Base-by-base conservation (phyloP, 768 basidiomycete genomes). In the Suillus paluster region DNA sequence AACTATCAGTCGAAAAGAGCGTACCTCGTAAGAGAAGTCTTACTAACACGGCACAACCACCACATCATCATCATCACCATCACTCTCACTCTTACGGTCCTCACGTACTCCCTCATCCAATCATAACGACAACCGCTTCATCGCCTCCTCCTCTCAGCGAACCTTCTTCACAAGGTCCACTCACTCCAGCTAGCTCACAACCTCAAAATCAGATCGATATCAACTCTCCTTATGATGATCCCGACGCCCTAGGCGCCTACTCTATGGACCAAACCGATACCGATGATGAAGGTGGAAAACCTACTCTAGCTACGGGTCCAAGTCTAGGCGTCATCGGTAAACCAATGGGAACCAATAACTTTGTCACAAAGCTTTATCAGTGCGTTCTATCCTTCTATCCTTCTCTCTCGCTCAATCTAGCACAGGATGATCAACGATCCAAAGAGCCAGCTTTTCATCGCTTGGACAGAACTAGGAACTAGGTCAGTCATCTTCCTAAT, bases 351-450 rank as follows among this genome's bases (percentile, higher is more conserved):
- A 82, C 81, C 23, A 94, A 93, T 70, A 94, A 94, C 70, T 95
- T 95, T 73, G 92, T 94, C 52, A 89, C 89, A 33, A 95, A 95
- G 81, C 80, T 94, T 21, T 94, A 93, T 76, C 90, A 92, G 90
- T 91, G 67, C 72, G 89, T 82, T 0, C 38, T n/a, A n/a, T n/a
- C n/a, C n/a, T n/a, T n/a, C n/a, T n/a, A n/a, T n/a, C n/a, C n/a
- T n/a, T n/a, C n/a, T n/a, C n/a, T n/a, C n/a, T n/a, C n/a, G n/a
- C n/a, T n/a, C n/a, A n/a, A n/a, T n/a, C n/a, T n/a, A n/a, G n/a
- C n/a, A 57, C 68, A 94, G 91, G 71, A 94, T 95, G 91, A 94
- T 95, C 76, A 91, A 83, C 68, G 92, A 94, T 73, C 74, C 90
- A 9, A 91, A 91, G 71, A 89, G 89, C 1, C 83, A 89, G 6